phyloP scores from a whole-genome alignment of 306 rosid genomes.

The Ormosia semicastrata region DNA sequence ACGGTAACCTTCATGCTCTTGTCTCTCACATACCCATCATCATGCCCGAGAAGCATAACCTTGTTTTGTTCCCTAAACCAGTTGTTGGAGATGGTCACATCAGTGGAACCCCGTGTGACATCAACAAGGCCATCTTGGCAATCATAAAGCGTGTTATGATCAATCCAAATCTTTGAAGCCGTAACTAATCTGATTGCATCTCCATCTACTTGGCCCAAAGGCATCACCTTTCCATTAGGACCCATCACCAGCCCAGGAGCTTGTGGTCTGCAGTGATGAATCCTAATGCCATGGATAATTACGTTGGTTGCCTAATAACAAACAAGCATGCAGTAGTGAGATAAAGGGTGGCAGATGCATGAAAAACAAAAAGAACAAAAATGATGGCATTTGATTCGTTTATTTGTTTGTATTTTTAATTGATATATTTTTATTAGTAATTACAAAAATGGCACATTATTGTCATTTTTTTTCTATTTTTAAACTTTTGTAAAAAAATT shows the following conservation, averaged over 20 bases:
- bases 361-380: neutral
- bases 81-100: constrained; percentile 32
- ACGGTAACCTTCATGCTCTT: constrained; percentile 25
- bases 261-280: constrained; percentile 32
- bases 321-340: neutral
- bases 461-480: too few relatives aligned
- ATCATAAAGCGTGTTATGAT: constrained; percentile 29
- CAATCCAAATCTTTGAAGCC: constrained; percentile 39
- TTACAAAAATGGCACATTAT: too few relatives aligned
- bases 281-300: constrained; percentile 25
- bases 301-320: constrained; percentile 27
- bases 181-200: constrained; percentile 38
- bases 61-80: constrained; percentile 38
- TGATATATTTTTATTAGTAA: too few relatives aligned
- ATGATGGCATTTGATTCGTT: too few relatives aligned
- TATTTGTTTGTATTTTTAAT: too few relatives aligned
- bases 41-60: constrained; percentile 37
- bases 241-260: constrained; percentile 35
- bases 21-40: constrained; percentile 34
- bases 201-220: constrained; percentile 32
- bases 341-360: neutral
- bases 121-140: constrained; percentile 37
- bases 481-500: too few relatives aligned
- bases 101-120: constrained; percentile 30
- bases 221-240: constrained; percentile 11